Conservation (phyloP, 2,329 filamentous ascomycete genomes). For the Fusarium verticillioides region DNA sequence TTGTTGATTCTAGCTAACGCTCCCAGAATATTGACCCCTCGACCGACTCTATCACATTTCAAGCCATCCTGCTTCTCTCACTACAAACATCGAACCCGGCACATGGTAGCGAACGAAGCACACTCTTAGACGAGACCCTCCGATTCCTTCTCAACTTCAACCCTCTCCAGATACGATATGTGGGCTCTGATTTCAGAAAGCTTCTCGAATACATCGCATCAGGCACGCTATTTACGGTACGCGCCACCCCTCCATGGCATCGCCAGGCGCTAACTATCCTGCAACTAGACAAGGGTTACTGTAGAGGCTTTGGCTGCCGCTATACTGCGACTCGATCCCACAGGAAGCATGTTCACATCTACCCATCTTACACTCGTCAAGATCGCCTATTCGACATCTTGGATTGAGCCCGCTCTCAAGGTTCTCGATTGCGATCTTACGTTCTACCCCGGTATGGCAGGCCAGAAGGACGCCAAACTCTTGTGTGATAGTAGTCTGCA, state of each 20-base stretch:
- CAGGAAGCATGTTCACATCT: slow-evolving; percentile 72
- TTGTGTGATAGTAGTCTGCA: slow-evolving; percentile 60
- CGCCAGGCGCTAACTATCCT: slow-evolving; percentile 8
- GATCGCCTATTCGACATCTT: slow-evolving; percentile 66
- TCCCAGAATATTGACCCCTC: slow-evolving; percentile 59
- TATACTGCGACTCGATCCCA: slow-evolving; percentile 74
- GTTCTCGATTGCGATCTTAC: slow-evolving; percentile 74
- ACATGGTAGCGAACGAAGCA: slow-evolving; percentile 45
- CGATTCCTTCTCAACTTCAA: slow-evolving; percentile 62
- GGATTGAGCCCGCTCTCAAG: slow-evolving; percentile 65
- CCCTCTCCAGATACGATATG: slow-evolving; percentile 63
- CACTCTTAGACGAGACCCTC: slow-evolving; percentile 56
- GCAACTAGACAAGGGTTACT: slow-evolving; percentile 59
- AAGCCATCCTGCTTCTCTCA: slow-evolving; percentile 58
- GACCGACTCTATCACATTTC: slow-evolving; percentile 62
- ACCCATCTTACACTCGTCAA: slow-evolving; percentile 68
- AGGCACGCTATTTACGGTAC: slow-evolving; percentile 57
- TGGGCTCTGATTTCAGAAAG: slow-evolving; percentile 55
- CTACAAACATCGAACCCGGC: slow-evolving; percentile 42
- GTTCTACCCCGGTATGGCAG: slow-evolving; percentile 66
- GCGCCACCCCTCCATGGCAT: slow-evolving; percentile 9
- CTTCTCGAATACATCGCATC: slow-evolving; percentile 56
- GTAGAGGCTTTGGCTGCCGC: slow-evolving; percentile 61
- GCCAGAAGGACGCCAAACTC: slow-evolving; percentile 49
- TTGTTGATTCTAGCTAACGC: slow-evolving; percentile 23